phyloP scores from a whole-genome alignment of 2,329 filamentous ascomycete species.

The Cladosporium sp. region DNA sequence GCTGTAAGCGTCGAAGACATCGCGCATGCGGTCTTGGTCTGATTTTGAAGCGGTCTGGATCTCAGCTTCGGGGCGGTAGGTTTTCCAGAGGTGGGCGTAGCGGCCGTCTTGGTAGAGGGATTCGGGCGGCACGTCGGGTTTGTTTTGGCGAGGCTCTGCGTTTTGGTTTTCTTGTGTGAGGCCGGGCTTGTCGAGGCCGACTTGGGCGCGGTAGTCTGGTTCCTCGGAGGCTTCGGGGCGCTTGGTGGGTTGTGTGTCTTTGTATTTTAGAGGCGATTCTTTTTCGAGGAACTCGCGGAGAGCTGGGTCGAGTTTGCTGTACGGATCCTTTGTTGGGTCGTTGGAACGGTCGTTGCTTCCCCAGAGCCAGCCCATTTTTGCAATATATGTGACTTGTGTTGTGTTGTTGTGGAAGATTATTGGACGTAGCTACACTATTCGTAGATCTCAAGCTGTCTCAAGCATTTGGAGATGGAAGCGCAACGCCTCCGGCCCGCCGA shows the following conservation, averaged over 20 bases:
- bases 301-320: constrained; percentile 73
- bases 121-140: constrained; percentile 43
- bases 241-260: constrained; percentile 18
- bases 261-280: constrained; percentile 72
- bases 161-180: constrained; percentile 20
- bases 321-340: constrained; percentile 52
- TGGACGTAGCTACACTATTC: background rate
- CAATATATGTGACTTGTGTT: background rate
- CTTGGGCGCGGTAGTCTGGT: constrained; percentile 28
- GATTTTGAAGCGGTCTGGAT: constrained; percentile 66
- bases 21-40: constrained; percentile 74
- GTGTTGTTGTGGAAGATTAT: background rate
- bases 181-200: constrained; percentile 23
- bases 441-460: background rate
- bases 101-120: constrained; percentile 66
- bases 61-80: constrained; percentile 69
- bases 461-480: background rate
- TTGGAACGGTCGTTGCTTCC: constrained; percentile 30
- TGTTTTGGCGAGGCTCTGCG: constrained; percentile 25
- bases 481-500: background rate
- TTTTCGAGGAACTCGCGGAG: constrained; percentile 80
- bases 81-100: constrained; percentile 88
- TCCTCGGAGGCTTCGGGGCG: constrained; percentile 11
- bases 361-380: constrained; percentile 62
- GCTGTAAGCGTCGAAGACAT: constrained; percentile 80